phyloP scores from a whole-genome alignment of 345 rosid genomes.

The Citrus unshiu region DNA sequence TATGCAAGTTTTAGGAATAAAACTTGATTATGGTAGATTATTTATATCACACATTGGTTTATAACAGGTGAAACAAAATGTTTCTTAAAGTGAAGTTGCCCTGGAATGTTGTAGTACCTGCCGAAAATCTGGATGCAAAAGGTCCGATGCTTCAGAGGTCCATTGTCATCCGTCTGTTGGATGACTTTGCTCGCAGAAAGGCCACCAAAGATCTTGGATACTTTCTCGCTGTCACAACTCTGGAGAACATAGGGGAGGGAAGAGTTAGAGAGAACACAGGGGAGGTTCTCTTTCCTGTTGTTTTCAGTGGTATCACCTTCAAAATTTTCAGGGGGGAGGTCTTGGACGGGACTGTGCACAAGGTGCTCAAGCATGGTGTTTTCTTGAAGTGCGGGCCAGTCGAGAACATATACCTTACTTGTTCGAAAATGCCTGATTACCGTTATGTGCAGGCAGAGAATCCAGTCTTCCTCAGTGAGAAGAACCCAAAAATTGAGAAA shows the following conservation, averaged over 20 bases:
- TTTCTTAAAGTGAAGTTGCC: constrained; percentile 68
- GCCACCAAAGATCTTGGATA: constrained; percentile 79
- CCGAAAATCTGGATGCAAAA: constrained; percentile 59
- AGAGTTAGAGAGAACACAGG: constrained; percentile 64
- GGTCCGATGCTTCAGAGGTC: constrained; percentile 71
- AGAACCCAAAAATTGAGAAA: constrained; percentile 56
- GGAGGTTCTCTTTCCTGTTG: constrained; percentile 77
- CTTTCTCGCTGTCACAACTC: constrained; percentile 48
- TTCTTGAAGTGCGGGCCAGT: constrained; percentile 73
- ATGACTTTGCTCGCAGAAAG: constrained; percentile 57
- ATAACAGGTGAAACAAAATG: constrained; percentile 35
- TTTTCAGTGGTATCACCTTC: constrained; percentile 68
- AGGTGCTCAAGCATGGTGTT: constrained; percentile 81
- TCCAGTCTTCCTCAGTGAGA: constrained; percentile 60
- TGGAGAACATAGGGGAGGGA: constrained; percentile 70
- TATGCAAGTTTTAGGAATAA: background rate
- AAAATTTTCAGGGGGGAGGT: constrained; percentile 82
- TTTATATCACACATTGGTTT: background rate
- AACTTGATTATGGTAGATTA: background rate
- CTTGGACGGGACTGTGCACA: constrained; percentile 63
- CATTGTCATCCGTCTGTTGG: constrained; percentile 51
- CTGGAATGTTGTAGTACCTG: constrained; percentile 79
- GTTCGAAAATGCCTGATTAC: constrained; percentile 61
- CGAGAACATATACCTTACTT: constrained; percentile 56
- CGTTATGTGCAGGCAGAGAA: constrained; percentile 61